Conservation (phyloP, 139 green algal genomes). For the Coelastrella sp. region DNA sequence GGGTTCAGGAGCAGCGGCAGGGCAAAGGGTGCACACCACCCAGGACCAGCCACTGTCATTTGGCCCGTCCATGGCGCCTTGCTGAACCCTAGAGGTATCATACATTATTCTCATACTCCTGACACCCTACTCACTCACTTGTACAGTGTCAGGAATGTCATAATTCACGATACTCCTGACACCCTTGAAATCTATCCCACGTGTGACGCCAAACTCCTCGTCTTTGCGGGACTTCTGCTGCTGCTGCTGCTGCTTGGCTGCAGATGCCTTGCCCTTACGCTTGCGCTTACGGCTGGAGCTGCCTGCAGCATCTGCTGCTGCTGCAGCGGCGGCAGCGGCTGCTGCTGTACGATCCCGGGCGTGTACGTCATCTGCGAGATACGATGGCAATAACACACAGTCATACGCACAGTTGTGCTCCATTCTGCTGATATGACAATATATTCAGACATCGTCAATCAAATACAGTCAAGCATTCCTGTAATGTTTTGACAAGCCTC, state of each 20-base stretch:
- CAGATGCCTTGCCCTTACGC: not conserved
- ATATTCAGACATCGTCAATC: too few species aligned
- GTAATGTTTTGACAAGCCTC: too few species aligned
- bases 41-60: too few species aligned
- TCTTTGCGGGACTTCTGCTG: constrained; percentile 60
- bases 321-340: constrained; percentile 30
- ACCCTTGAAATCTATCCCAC: constrained; percentile 97
- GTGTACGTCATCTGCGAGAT: constrained; percentile 80
- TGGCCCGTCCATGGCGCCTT: too few species aligned
- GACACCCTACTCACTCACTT: constrained; percentile 19
- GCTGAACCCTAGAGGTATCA: too few species aligned
- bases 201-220: constrained; percentile 96
- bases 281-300: constrained; percentile 40
- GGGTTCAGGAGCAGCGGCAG: too few species aligned
- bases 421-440: not conserved
- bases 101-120: too few species aligned
- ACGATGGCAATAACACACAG: not conserved
- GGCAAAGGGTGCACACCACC: too few species aligned
- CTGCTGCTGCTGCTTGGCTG: constrained; percentile 46
- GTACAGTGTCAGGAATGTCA: constrained; percentile 70
- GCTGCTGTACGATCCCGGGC: constrained; percentile 46
- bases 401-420: too few species aligned
- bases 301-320: constrained; percentile 28
- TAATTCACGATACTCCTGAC: constrained; percentile 95
- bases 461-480: too few species aligned